These are phyloP conservation scores for Phytophthora colocasiae DNA, from an alignment of 352 stramenopile genomes.

Conservation along the genomic window DNA sequence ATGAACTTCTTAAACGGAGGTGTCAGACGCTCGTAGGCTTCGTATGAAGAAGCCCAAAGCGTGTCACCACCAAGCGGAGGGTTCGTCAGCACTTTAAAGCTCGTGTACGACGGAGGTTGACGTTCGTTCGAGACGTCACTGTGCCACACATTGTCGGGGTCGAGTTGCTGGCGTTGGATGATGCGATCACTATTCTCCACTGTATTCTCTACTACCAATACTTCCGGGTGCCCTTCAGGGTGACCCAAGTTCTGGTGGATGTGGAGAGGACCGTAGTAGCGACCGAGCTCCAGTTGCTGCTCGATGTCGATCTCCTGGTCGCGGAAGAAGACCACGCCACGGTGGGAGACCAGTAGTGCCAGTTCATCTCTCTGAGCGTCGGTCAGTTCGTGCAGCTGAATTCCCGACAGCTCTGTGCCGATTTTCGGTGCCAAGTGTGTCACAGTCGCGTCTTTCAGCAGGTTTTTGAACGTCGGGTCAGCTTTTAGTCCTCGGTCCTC, in stretches of 20 bases:
- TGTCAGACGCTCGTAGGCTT: constrained; percentile 54
- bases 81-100: constrained; percentile 37
- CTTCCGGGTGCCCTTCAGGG: constrained; percentile 23
- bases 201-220: constrained; percentile 23
- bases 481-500: constrained; percentile 23
- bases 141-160: constrained; percentile 45
- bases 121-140: constrained; percentile 49
- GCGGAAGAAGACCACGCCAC: constrained; percentile 24
- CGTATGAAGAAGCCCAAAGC: constrained; percentile 49
- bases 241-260: constrained; percentile 28
- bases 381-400: constrained; percentile 19
- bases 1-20: constrained; percentile 47
- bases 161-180: constrained; percentile 32
- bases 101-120: constrained; percentile 37
- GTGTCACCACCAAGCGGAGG: constrained; percentile 49
- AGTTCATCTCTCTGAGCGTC: constrained; percentile 21
- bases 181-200: constrained; percentile 20
- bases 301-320: constrained; percentile 27
- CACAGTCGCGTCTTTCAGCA: constrained; percentile 26
- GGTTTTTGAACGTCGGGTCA: constrained; percentile 27
- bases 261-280: constrained; percentile 24
- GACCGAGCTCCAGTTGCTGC: constrained; percentile 17
- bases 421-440: constrained; percentile 25
- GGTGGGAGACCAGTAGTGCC: constrained; percentile 13
- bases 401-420: constrained; percentile 20